These are phyloP conservation scores for Podospora fimiseda DNA, from an alignment of 495 filamentous ascomycete species.

Conservation along the genomic window DNA sequence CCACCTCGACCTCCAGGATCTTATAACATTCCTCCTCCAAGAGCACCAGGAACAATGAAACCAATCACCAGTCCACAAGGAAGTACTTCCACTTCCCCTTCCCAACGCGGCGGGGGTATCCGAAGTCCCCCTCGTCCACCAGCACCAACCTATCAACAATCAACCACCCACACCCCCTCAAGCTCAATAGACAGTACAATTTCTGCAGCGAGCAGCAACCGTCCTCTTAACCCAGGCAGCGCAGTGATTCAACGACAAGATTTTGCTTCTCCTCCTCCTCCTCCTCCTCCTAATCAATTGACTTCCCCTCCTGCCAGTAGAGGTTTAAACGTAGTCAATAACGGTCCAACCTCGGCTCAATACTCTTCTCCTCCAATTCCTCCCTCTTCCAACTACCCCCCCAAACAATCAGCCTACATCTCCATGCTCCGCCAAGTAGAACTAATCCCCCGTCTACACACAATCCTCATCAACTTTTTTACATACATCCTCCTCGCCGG, in stretches of 20 bases:
- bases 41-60: neutral
- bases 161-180: constrained; percentile 5
- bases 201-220: constrained; percentile 7
- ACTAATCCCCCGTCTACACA: constrained; percentile 31
- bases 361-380: neutral
- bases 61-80: neutral
- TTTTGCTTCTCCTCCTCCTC: neutral
- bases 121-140: neutral
- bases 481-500: constrained; percentile 35
- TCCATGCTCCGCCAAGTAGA: constrained; percentile 34
- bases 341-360: neutral
- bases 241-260: neutral
- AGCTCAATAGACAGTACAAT: constrained; percentile 5
- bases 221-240: neutral
- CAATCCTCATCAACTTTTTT: constrained; percentile 27
- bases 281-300: neutral
- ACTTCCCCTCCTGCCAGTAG: neutral
- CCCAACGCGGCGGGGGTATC: neutral
- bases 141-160: neutral
- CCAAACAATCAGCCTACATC: neutral
- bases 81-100: neutral
- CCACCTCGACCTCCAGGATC: neutral
- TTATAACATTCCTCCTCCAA: neutral
- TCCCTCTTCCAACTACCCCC: neutral
- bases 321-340: neutral